Evolutionary conservation across 2,329 filamentous ascomycete species (phyloP), one percentile per base, ranked within the genome.

Genomic region (Neurospora crassa): DNA sequence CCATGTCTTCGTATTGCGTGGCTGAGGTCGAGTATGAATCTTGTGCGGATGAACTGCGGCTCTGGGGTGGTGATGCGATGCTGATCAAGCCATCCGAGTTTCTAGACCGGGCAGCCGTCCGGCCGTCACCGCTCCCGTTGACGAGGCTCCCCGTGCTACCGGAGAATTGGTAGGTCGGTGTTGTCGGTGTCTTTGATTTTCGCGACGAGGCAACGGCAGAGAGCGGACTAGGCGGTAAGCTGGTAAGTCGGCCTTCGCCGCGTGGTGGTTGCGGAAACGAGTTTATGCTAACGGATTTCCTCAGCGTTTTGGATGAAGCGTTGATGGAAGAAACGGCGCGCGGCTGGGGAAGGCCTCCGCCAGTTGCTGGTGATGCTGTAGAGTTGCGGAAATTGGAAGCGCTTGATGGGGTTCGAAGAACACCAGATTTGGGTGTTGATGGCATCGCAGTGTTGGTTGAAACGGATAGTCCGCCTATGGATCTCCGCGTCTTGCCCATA

Each of bases 211-310:
- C 83, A 53, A 87, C 88, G 72, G 81, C 83, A 20, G 86, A 85
- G 67, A 90, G 81, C 73, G 86, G 89, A 81, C 88, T 88, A 70
- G 85, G 88, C 69, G 88, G 92, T 71, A 89, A 83, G 81, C 86
- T 93, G 76, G 83, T 83, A 68, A 84, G 82, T 74, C 87, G 85
- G 70, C 82, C 85, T 70, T 87, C 86, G 68, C 89, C 88, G 75
- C 90, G 90, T 16, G 95, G 95, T 16, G 95, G 95, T 74, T 97
- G 92, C 40, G 95, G 95, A 78, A 98, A 97, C 0, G 93, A 91
- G 78, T 94, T 95, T 78, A 97, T 97, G 84, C 94, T 97, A 77
- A 97, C 91, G 0, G 92, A 92, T 81, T 96, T 96, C 73, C 94
- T 89, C 70, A 97, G 81, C 1, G 90, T 89, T 80, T 90, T 94